These are phyloP conservation scores for Paecilomyces niveus DNA, from an alignment of 2,329 filamentous ascomycete species.

Conservation along the genomic window DNA sequence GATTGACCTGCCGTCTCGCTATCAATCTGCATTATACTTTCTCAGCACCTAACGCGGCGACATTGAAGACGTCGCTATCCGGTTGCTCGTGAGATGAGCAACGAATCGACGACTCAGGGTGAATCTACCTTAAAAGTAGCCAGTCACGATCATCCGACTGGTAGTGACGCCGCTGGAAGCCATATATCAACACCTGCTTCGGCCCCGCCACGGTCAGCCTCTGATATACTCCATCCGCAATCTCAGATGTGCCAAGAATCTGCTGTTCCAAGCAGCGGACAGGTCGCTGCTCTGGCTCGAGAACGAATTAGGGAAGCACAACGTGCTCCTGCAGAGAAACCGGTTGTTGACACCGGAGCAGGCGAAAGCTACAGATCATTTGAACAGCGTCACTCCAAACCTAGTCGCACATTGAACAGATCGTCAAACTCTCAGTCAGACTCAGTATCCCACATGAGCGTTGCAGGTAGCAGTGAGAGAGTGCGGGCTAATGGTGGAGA, in stretches of 20 bases:
- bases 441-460: not conserved
- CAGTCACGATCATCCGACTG: not conserved
- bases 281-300: constrained; percentile 7
- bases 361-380: not conserved
- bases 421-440: not conserved
- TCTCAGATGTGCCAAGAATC: constrained; percentile 4
- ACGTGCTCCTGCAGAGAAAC: not conserved
- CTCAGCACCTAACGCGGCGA: not conserved
- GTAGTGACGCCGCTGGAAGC: not conserved
- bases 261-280: constrained; percentile 6
- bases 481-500: not conserved
- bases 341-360: not conserved
- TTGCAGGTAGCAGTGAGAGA: not conserved
- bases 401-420: not conserved
- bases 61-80: not conserved
- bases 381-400: no score
- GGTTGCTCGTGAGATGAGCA: not conserved
- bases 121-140: not conserved
- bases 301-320: not conserved
- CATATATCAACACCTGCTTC: not conserved
- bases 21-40: not conserved
- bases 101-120: not conserved
- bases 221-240: constrained; percentile 5
- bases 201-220: constrained; percentile 1
- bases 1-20: not conserved